Evolutionary conservation across 1,284 basidiomycete species (phyloP), one percentile per base, ranked within the genome.

Genomic region (Cryptococcus wingfieldii): DNA sequence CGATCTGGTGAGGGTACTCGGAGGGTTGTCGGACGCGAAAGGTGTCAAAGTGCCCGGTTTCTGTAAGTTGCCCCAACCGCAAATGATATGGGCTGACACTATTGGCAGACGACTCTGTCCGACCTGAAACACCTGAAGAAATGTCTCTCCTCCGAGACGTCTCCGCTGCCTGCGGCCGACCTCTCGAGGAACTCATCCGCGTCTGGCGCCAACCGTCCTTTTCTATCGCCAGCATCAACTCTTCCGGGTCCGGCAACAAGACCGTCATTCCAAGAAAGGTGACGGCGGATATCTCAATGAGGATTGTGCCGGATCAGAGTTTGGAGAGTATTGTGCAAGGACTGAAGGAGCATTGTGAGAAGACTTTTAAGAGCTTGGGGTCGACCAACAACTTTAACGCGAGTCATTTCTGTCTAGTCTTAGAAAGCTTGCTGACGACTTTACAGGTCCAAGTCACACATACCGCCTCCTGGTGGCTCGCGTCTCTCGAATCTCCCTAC

Each of bases 381-480:
- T 88, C 87, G 0, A 83, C 86, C 1, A 95, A 95, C 71, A 75
- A 75, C 38, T 78, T 93, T n/a, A 78, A 85, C 58, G 88, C 89
- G 59, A 53, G 74, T 69, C 34, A 19, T 38, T 41, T 43, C 16
- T 18, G 8, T 34, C 16, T 34, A 27, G n/a, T 37, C 1, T 6
- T 48, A 6, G 34, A 7, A 19, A 31, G 9, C 19, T 34, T 13
- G 27, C 27, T 19, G 42, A 13, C 14, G n/a, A 4, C 16, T 18
- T 5, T 39, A 23, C 38, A 92, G 88, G 80, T 94, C 49, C 80
- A 79, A 28, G 84, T 97, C 49, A 86, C 89, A 47, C 89, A 92
- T 61, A 86, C 84, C 1, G 93, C 92, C 0, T 88, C 93, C 67
- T 98, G 94, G 93, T 98, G 95, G 95, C 80, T 97, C 1, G 92